A percentile compares a stretch with the other conserved stretches of the same genome.
Conservation (phyloP, 2,329 filamentous ascomycete species). For the Pezicula radicicola region DNA sequence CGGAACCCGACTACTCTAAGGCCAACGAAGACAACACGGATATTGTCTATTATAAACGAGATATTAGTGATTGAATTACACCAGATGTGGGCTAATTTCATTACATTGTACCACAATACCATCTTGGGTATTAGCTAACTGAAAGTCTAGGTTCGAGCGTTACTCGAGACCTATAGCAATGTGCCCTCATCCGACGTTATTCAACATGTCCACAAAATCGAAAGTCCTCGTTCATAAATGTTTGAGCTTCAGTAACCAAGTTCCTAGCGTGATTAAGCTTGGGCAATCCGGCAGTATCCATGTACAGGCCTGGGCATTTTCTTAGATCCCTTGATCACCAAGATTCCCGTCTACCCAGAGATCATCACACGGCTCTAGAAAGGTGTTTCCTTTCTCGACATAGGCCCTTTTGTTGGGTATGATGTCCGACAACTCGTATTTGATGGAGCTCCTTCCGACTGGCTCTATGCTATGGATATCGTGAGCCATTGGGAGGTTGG, state of each 20-base stretch:
- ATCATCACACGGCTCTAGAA: conserved; percentile 5
- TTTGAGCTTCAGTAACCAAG: background rate
- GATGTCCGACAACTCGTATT: conserved; percentile 32
- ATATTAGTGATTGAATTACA: too few species aligned
- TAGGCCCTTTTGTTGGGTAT: conserved; percentile 34
- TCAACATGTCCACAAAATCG: conserved; percentile 1
- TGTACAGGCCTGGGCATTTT: conserved; percentile 8
- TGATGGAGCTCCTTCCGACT: conserved; percentile 28
- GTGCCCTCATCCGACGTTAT: background rate
- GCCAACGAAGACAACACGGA: too few species aligned
- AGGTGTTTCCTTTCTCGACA: conserved; percentile 25
- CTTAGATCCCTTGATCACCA: conserved; percentile 1
- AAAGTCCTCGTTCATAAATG: background rate
- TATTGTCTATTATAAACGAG: too few species aligned
- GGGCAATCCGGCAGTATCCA: conserved; percentile 5
- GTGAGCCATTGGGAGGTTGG: conserved; percentile 29
- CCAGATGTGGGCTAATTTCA: too few species aligned
- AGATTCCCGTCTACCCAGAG: conserved; percentile 3
- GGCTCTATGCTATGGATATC: conserved; percentile 30
- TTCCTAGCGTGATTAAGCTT: conserved; percentile 5
- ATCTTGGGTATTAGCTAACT: too few species aligned
- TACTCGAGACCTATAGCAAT: too few species aligned
- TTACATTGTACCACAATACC: too few species aligned
- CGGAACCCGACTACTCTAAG: too few species aligned
- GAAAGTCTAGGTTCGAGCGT: too few species aligned